A percentile compares a stretch with the other conserved stretches of the same genome.
phyloP scores from a whole-genome alignment of 2,329 filamentous ascomycete genomes.

The Byssothecium circinans region DNA sequence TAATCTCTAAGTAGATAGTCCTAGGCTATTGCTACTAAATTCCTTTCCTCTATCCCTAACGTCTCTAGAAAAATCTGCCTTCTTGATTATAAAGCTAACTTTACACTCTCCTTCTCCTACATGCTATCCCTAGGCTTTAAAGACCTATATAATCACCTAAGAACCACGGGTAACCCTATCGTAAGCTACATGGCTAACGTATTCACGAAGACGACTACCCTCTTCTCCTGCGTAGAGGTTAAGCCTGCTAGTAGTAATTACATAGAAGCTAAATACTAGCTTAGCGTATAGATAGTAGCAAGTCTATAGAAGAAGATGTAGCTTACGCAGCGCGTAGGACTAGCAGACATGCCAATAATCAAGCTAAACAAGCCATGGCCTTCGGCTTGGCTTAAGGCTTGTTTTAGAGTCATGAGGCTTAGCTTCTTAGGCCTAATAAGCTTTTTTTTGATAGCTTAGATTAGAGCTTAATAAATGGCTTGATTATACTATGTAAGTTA shows the following conservation, averaged over 20 bases:
- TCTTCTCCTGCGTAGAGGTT: constrained; percentile 21
- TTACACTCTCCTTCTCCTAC: constrained; percentile 22
- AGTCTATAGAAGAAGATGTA: constrained; percentile 23
- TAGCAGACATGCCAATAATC: too few relatives aligned
- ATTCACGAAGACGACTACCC: constrained; percentile 19
- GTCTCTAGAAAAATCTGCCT: constrained; percentile 14
- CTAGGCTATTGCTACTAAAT: constrained; percentile 15
- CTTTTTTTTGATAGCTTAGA: too few relatives aligned
- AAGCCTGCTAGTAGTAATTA: constrained; percentile 18
- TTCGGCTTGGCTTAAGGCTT: too few relatives aligned
- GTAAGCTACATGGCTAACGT: constrained; percentile 20
- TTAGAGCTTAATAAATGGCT: too few relatives aligned
- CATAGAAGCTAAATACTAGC: constrained; percentile 21
- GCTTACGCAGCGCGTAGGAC: constrained; percentile 17
- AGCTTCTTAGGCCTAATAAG: too few relatives aligned
- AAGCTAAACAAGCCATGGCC: too few relatives aligned
- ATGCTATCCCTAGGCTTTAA: constrained; percentile 14
- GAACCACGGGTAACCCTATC: constrained; percentile 6
- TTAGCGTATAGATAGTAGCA: constrained; percentile 25
- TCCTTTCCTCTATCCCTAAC: constrained; percentile 14
- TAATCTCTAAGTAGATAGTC: constrained; percentile 13
- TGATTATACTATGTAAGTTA: too few relatives aligned
- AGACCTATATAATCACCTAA: constrained; percentile 16
- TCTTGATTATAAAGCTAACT: constrained; percentile 21
- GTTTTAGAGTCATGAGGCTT: too few relatives aligned